A percentile compares a stretch with the other conserved stretches of the same genome.
These are phyloP conservation scores for Aspergillus panamensis DNA, from an alignment of 495 filamentous ascomycete genomes.

Conservation along the genomic window DNA sequence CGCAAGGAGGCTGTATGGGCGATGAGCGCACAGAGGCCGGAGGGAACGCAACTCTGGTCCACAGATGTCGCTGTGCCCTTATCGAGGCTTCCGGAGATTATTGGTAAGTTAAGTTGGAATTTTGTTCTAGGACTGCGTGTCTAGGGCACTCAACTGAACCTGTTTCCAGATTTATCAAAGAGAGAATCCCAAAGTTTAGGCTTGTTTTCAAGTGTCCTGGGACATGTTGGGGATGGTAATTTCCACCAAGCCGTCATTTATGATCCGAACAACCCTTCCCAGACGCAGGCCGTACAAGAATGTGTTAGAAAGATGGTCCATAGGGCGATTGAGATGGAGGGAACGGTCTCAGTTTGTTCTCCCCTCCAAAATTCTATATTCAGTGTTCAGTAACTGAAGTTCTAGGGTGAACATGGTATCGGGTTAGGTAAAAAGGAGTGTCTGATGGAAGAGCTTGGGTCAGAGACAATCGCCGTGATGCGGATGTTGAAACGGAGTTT, in stretches of 20 bases:
- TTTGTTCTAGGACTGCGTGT: background rate
- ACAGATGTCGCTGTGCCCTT: slow-evolving; percentile 89
- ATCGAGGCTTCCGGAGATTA: slow-evolving; percentile 74
- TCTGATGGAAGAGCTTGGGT: slow-evolving; percentile 69
- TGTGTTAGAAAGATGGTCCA: slow-evolving; percentile 80
- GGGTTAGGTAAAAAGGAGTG: slow-evolving; percentile 77
- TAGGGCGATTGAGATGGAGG: slow-evolving; percentile 81
- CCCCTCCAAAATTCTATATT: background rate
- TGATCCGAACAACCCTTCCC: slow-evolving; percentile 56
- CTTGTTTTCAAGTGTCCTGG: slow-evolving; percentile 74
- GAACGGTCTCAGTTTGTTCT: slow-evolving; percentile 48
- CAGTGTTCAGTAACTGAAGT: background rate
- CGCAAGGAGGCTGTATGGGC: slow-evolving; percentile 78
- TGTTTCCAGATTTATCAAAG: slow-evolving; percentile 63
- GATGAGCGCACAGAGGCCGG: slow-evolving; percentile 40
- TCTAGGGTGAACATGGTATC: slow-evolving; percentile 72
- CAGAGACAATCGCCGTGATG: slow-evolving; percentile 76
- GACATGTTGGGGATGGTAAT: slow-evolving; percentile 83
- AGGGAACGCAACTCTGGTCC: slow-evolving; percentile 57
- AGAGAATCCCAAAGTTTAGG: slow-evolving; percentile 63
- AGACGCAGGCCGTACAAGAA: slow-evolving; percentile 56
- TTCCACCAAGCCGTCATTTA: slow-evolving; percentile 85
- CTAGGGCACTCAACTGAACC: background rate
- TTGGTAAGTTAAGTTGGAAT: slow-evolving; percentile 38
- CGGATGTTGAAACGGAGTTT: slow-evolving; percentile 70